phyloP scores from a whole-genome alignment of 148 eudicot species.

The Camellia japonica region DNA sequence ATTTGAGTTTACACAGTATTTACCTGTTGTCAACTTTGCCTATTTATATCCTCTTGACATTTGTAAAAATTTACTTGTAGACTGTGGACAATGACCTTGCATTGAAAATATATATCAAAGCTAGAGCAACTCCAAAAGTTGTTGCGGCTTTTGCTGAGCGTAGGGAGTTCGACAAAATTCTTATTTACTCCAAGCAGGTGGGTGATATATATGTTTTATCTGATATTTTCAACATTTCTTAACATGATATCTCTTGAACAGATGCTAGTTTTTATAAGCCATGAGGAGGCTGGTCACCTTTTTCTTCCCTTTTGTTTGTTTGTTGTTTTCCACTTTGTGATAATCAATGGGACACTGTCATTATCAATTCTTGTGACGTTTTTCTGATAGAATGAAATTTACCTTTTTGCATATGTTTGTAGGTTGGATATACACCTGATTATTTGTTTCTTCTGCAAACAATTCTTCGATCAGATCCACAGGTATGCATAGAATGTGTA shows the following conservation, averaged over 20 bases:
- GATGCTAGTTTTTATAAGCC: neutral
- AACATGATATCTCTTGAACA: neutral
- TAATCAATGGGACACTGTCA: neutral
- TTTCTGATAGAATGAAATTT: neutral
- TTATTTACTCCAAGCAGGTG: constrained; percentile 94
- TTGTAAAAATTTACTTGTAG: constrained; percentile 38
- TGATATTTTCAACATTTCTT: neutral
- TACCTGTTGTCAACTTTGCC: neutral
- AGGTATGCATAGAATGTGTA: constrained; percentile 47
- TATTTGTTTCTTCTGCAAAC: constrained; percentile 95
- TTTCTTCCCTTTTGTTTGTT: neutral
- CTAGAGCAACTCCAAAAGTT: constrained; percentile 96
- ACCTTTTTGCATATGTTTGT: constrained; percentile 16
- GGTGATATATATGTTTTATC: constrained; percentile 11
- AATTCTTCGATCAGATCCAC: constrained; percentile 85
- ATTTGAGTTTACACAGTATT: neutral
- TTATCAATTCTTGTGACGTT: neutral
- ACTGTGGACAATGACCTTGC: constrained; percentile 99
- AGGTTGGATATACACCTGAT: constrained; percentile 97
- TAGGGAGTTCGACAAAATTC: constrained; percentile 91
- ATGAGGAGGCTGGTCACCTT: neutral
- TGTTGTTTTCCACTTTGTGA: neutral
- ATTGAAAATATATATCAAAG: constrained; percentile 87
- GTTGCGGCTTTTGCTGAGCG: constrained; percentile 97
- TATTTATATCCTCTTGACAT: neutral